Evolutionary conservation across 768 basidiomycete genomes (phyloP), one percentile per base, ranked within the genome.

Genomic region (Mycena kentingensis): DNA sequence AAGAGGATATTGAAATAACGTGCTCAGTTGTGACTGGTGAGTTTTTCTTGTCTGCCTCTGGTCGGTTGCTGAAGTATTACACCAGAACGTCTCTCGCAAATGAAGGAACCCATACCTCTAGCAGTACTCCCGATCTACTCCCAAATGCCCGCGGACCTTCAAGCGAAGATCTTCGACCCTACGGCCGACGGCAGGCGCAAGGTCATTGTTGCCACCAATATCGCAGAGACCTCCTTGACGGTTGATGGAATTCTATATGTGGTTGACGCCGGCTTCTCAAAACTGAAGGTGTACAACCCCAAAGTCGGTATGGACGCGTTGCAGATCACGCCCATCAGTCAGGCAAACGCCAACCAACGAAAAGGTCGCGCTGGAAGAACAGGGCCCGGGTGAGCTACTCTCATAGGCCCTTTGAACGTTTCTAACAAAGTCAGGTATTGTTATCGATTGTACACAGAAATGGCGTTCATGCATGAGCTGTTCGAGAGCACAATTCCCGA

Each of bases 281-380:
- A 98, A 70, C 76, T 99, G 57, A 98, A 98, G 71, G 96, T 98
- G 19, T 98, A 99, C 76, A 99, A 98, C 66, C 95, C 97, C 15
- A 93, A 94, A 69, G 93, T 98, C 54, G 97, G 97, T 55, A 99
- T 99, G 97, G 97, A 98, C 64, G 94, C 97, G 3, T 75, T 99
- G 46, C 97, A 99, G 68, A 98, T 99, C 60, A 99, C 97, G 5
- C 97, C 97, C 2, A 94, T 99, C 75, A 96, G 93, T 71, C 96
- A 98, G 66, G 97, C 97, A 15, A 99, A 99, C 71, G 94, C 94
- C 50, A 93, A 88, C 63, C 97, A 98, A 70, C 79, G 97, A 16
- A 93, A 92, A 8, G 97, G 97, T 51, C 88, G 97, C 63, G 97
- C 97, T 37, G 97, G 97, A 13, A 83, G 97, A 55, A 99, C 97